Evolutionary conservation across 768 basidiomycete genomes (phyloP), one percentile per base, ranked within the genome.

Genomic region (Clitopilus hobsonii): DNA sequence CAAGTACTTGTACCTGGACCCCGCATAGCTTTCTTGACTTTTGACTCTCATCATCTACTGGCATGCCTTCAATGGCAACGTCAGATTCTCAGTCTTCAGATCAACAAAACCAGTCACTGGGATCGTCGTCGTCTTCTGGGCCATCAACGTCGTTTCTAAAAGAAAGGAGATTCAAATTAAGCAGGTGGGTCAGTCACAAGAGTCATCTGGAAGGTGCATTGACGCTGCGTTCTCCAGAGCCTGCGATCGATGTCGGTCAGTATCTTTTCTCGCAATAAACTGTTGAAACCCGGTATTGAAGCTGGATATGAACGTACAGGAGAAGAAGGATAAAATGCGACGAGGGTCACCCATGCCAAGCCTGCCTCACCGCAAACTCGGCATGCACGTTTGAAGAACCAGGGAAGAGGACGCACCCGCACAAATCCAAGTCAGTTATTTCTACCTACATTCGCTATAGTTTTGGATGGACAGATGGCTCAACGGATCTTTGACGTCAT

Each of bases 221-320:
- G 16, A 36, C 18, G 52, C 49, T 58, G 60, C 61, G 47, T 57
- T 30, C n/a, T 55, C 28, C 59, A 92, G 91, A 67, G 90, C 91
- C 56, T 93, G 91, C 76, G 91, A 93, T 79, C 88, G 91, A 57
- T 93, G 91, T 76, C 84, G 91, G 89, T 92, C 74, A 79, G 88
- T 61, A 60, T 28, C 38, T 54, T 59, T 52, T 38, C 18, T 10
- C 3, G 18, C 4, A 18, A 18, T 20, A 16, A 4, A 18, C 22
- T n/a, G 18, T 20, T 16, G 36, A 28, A 50, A n/a, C 45, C 41
- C 26, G 23, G 20, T 24, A 8, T 38, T 23, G 4, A 55, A 49
- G 32, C 49, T 60, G 18, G 53, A 8, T 7, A 22, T 36, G 11
- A 20, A 18, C 47, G 48, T 59, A 5, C 60, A 92, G 90, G 18